Evolutionary conservation across 2,329 filamentous ascomycete species (phyloP).

Genomic region (Fusarium vanettenii): DNA sequence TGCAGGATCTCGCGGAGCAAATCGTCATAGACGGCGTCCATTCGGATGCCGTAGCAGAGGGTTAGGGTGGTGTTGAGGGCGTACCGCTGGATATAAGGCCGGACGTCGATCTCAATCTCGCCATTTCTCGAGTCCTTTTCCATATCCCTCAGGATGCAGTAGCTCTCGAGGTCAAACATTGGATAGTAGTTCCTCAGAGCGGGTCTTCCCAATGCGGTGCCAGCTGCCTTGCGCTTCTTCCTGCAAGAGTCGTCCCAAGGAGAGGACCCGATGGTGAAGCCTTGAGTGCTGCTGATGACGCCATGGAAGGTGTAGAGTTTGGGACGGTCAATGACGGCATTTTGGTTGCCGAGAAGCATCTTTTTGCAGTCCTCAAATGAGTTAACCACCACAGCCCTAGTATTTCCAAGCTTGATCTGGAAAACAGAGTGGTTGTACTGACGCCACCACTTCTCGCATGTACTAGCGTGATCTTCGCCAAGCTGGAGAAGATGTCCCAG

Average conservation of each 20-base stretch:
- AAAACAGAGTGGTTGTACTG: slow-evolving; percentile 53
- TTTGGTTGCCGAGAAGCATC: slow-evolving; percentile 83
- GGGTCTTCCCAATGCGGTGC: slow-evolving; percentile 71
- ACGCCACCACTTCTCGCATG: slow-evolving; percentile 60
- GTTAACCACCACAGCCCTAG: slow-evolving; percentile 62
- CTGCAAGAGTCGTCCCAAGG: slow-evolving; percentile 88
- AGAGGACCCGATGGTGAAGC: slow-evolving; percentile 84
- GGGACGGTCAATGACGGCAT: slow-evolving; percentile 79
- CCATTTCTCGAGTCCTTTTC: slow-evolving; percentile 55
- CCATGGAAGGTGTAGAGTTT: slow-evolving; percentile 84
- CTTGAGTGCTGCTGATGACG: slow-evolving; percentile 79
- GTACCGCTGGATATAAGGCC: slow-evolving; percentile 64
- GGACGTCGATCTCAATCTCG: slow-evolving; percentile 55
- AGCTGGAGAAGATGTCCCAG: slow-evolving; percentile 73
- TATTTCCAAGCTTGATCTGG: slow-evolving; percentile 61
- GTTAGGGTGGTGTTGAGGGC: slow-evolving; percentile 66
- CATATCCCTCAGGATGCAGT: slow-evolving; percentile 61
- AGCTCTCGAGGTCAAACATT: slow-evolving; percentile 66
- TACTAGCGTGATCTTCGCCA: slow-evolving; percentile 65
- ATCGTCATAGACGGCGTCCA: slow-evolving; percentile 64
- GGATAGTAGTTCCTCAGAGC: slow-evolving; percentile 60
- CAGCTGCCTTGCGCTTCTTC: slow-evolving; percentile 78
- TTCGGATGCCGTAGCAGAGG: slow-evolving; percentile 65
- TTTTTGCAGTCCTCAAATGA: slow-evolving; percentile 78
- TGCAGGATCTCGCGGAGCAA: slow-evolving; percentile 64